phyloP scores from a whole-genome alignment of 345 rosid species.

The Eucalyptus melliodora region DNA sequence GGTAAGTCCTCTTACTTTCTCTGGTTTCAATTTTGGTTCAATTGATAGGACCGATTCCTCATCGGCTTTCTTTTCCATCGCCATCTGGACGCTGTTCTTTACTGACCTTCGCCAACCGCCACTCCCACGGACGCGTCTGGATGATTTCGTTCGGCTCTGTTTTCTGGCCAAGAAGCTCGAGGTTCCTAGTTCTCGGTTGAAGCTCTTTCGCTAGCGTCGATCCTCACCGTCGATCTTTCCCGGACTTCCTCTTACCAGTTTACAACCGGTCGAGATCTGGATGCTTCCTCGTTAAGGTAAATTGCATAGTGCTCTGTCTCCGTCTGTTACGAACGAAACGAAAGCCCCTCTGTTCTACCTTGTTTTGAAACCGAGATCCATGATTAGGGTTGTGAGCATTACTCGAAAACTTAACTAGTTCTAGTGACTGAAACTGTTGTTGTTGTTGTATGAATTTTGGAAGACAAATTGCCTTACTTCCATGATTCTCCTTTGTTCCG shows the following conservation, averaged over 20 bases:
- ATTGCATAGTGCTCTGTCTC: background rate
- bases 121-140: background rate
- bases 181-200: background rate
- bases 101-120: no score
- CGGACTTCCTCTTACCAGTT: background rate
- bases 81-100: no score
- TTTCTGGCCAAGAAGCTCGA: background rate
- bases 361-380: background rate
- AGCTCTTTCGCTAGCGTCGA: background rate
- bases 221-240: background rate
- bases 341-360: background rate
- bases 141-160: no score
- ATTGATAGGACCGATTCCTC: fast-evolving
- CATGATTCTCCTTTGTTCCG: background rate
- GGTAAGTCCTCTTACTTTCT: background rate
- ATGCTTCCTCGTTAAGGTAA: background rate
- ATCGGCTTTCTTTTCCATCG: background rate
- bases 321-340: background rate
- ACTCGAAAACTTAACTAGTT: no score
- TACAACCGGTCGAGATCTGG: background rate
- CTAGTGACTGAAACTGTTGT: no score
- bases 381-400: background rate
- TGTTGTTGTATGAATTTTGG: no score
- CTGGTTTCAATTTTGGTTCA: background rate
- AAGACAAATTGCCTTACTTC: background rate